These are phyloP conservation scores for Fusarium nelsonii DNA, from an alignment of 2,329 filamentous ascomycete genomes.

Conservation along the genomic window DNA sequence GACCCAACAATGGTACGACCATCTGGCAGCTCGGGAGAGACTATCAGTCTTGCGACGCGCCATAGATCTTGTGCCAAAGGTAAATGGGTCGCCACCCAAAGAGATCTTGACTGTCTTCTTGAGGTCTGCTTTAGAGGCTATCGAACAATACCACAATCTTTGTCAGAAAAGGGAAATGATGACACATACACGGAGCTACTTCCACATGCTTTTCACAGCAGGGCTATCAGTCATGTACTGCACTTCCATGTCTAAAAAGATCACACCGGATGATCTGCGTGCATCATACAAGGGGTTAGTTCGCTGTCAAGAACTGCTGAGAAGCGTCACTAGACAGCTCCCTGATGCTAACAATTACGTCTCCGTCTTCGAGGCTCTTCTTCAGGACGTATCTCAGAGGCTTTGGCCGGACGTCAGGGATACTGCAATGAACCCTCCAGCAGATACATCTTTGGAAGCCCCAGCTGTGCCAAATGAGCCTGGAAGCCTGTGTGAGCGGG, in stretches of 20 bases:
- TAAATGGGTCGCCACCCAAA: constrained; percentile 50
- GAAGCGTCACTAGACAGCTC: constrained; percentile 17
- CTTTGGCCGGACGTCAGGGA: background rate
- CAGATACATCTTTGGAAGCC: background rate
- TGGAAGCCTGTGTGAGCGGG: background rate
- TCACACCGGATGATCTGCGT: constrained; percentile 4
- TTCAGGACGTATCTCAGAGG: constrained; percentile 18
- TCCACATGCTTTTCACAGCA: constrained; percentile 61
- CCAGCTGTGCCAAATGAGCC: background rate
- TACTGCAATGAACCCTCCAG: rapidly evolving
- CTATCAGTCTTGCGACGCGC: constrained; percentile 57
- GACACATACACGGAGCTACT: constrained; percentile 61
- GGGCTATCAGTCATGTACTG: constrained; percentile 55
- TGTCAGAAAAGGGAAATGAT: constrained; percentile 51
- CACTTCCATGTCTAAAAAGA: constrained; percentile 34
- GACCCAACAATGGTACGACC: constrained; percentile 59
- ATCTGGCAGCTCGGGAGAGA: constrained; percentile 56
- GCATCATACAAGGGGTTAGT: background rate
- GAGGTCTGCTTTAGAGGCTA: constrained; percentile 53
- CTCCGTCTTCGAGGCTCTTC: constrained; percentile 35
- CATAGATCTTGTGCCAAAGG: constrained; percentile 55
- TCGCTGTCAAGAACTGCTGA: background rate
- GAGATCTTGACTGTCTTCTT: constrained; percentile 53
- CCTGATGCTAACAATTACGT: constrained; percentile 38
- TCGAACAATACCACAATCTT: constrained; percentile 55